A percentile compares a stretch with the other conserved stretches of the same genome.
These are phyloP conservation scores for Trypethelium eluteriae DNA, from an alignment of 495 filamentous ascomycete species.

Conservation along the genomic window DNA sequence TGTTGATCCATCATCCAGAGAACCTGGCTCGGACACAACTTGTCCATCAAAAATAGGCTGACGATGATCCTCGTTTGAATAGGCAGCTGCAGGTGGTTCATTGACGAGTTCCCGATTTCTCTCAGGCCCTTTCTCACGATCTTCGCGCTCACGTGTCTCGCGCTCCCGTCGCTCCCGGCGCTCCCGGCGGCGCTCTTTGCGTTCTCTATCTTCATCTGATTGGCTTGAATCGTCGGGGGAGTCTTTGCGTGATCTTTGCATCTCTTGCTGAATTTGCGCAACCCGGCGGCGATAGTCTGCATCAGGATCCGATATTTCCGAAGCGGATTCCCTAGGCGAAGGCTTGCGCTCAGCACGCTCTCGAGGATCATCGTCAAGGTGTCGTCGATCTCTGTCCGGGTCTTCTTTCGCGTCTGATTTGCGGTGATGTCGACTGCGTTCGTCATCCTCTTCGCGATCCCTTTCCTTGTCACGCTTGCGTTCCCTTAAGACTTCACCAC, in stretches of 20 bases:
- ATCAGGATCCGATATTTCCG: slow-evolving; percentile 29
- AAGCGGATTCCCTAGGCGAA: slow-evolving; percentile 23
- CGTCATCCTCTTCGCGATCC: slow-evolving; percentile 21
- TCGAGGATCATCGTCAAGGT: slow-evolving; percentile 20
- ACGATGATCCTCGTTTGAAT: slow-evolving; percentile 11
- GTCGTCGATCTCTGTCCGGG: slow-evolving; percentile 11
- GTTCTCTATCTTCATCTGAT: slow-evolving; percentile 19
- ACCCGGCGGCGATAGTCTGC: slow-evolving; percentile 38
- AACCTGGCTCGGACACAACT: background rate
- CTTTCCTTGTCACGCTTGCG: slow-evolving; percentile 6
- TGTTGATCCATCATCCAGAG: background rate
- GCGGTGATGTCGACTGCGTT: slow-evolving; percentile 17
- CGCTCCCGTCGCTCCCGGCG: slow-evolving; percentile 18
- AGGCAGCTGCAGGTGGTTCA: background rate
- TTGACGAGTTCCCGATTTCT: background rate
- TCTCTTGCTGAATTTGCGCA: slow-evolving; percentile 29
- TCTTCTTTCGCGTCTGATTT: slow-evolving; percentile 12
- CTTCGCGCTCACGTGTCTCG: slow-evolving; percentile 23
- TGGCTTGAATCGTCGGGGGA: slow-evolving; percentile 15
- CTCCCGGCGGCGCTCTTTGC: slow-evolving; percentile 23
- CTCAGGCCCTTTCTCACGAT: background rate
- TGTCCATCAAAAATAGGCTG: slow-evolving; percentile 13
- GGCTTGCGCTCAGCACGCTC: slow-evolving; percentile 27
- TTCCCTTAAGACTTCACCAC: slow-evolving; percentile 3
- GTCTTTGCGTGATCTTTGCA: slow-evolving; percentile 14